A percentile compares a stretch with the other conserved stretches of the same genome.
Evolutionary conservation across 1,139 yeast species (phyloP).

Genomic region (Taiozyma sp.): DNA sequence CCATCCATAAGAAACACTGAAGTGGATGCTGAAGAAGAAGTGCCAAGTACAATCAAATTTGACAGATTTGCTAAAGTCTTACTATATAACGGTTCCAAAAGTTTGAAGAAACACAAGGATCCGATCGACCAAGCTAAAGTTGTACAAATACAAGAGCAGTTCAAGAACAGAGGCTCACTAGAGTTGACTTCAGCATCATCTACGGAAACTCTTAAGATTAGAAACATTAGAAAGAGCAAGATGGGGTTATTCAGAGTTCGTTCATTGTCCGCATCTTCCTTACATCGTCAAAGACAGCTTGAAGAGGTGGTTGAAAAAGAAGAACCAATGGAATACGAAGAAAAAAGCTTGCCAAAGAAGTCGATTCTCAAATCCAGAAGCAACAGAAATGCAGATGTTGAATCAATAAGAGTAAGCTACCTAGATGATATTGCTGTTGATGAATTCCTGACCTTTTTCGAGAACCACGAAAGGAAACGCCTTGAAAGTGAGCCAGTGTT

Average conservation of each 20-base stretch:
- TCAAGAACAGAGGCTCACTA: slow-evolving; percentile 11
- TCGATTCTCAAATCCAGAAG: slow-evolving; percentile 28
- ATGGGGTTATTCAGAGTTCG: slow-evolving; percentile 2
- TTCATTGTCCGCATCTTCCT: background rate
- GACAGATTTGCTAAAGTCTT: slow-evolving; percentile 19
- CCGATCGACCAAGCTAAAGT: background rate
- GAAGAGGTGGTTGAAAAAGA: background rate
- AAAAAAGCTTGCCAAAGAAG: slow-evolving; percentile 1
- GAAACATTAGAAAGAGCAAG: slow-evolving; percentile 1
- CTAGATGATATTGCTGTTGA: slow-evolving; percentile 29
- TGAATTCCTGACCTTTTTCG: slow-evolving; percentile 29
- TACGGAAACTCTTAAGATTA: background rate
- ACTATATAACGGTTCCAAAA: slow-evolving; percentile 19
- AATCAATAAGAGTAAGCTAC: slow-evolving; percentile 25
- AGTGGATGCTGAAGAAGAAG: background rate
- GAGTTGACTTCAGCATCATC: slow-evolving; percentile 1
- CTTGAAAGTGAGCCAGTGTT: slow-evolving; percentile 25
- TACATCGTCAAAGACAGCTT: background rate
- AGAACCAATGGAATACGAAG: background rate
- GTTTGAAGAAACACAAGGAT: slow-evolving; percentile 4
- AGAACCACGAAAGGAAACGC: slow-evolving; percentile 27
- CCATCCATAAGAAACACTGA: background rate
- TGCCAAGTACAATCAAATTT: slow-evolving; percentile 15
- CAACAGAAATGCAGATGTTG: slow-evolving; percentile 27
- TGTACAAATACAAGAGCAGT: slow-evolving; percentile 2